phyloP scores from a whole-genome alignment of 352 stramenopile genomes.

The Thraustochytrium sp. region DNA sequence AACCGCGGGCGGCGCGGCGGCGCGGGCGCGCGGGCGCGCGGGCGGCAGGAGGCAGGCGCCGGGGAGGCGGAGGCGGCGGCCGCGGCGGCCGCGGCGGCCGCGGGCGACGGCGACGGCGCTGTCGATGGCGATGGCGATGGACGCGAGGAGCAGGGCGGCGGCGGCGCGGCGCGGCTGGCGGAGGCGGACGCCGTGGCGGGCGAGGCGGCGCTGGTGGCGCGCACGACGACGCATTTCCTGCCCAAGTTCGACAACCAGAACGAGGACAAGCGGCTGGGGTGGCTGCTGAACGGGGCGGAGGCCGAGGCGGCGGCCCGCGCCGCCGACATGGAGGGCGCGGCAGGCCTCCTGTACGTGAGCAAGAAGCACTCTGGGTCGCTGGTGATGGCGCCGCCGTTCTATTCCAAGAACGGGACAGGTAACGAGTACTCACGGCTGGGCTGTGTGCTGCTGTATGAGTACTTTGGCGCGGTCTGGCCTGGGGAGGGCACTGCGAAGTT shows the following conservation, averaged over 20 bases:
- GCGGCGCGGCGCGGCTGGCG: too few species aligned
- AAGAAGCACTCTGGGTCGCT: constrained; percentile 44
- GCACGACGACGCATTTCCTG: constrained; percentile 21
- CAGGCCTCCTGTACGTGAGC: constrained; percentile 25
- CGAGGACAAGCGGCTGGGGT: constrained; percentile 19
- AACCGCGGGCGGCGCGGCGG: too few species aligned
- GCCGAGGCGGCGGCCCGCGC: not conserved
- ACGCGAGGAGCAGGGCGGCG: too few species aligned
- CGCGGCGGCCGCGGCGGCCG: too few species aligned
- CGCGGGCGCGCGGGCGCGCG: too few species aligned
- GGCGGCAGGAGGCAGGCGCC: too few species aligned
- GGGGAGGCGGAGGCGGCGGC: too few species aligned
- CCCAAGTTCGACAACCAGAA: constrained; percentile 44
- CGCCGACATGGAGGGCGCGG: not conserved
- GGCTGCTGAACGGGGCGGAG: not conserved
- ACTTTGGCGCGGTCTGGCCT: constrained; percentile 17
- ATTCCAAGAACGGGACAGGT: constrained; percentile 36
- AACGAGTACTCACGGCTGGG: constrained; percentile 38
- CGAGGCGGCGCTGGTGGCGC: not conserved
- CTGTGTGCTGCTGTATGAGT: constrained; percentile 37
- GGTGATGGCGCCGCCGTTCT: constrained; percentile 43
- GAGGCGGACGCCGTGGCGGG: not conserved
- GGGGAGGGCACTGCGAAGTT: not conserved
- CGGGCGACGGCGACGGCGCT: too few species aligned
- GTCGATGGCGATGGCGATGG: not conserved